Base-by-base conservation (phyloP, 148 eudicot genomes). In the Gaultheria prostrata region DNA sequence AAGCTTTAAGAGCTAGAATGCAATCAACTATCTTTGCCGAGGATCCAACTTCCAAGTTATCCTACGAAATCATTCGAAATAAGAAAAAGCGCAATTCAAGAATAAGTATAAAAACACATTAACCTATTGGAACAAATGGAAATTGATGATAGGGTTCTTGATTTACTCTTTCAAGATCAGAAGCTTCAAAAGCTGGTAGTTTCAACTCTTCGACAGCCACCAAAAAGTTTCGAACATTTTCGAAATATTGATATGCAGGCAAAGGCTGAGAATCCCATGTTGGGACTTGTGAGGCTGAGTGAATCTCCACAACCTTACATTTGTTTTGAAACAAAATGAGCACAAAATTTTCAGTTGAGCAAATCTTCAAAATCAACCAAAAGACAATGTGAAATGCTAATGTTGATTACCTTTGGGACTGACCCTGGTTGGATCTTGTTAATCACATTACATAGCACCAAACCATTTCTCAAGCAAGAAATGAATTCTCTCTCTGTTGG, bases 181-280 rank as follows among this genome's bases (percentile, higher is more conserved):
- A 91, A 75, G 99, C 97, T 86, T 97, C 95, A 80, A 97, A 97
- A 21, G 91, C 92, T 32, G 98, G 98, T 32, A 97, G 85, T 84
- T 94, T 94, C 85, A 92, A 82, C 70, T 84, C 88, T 87, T 87
- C 88, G 11, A 91, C 95, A 0, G 94, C 95, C 13, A 89, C 91
- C 69, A 97, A 89, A 83, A 97, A 94, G 80, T 97, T 97, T 53
- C 92, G 83, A 78, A 97, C 90, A 83, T 97, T 97, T 93, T 97
- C 99, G 88, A 97, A 97, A 89, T 92, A 94, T 49, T 97, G 99
- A 92, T 92, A 97, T 13, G 99, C 99, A 33, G 98, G 96, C 91
- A 97, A 87, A 67, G 99, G 98, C 86, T 89, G 92, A 61, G 95
- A 90, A 88, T 94, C 98, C 98, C 97, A 92, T 56, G 73, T 79